Evolutionary conservation across 345 rosid genomes (phyloP), one percentile per base, ranked within the genome.

Genomic region (Cardamine occulta): DNA sequence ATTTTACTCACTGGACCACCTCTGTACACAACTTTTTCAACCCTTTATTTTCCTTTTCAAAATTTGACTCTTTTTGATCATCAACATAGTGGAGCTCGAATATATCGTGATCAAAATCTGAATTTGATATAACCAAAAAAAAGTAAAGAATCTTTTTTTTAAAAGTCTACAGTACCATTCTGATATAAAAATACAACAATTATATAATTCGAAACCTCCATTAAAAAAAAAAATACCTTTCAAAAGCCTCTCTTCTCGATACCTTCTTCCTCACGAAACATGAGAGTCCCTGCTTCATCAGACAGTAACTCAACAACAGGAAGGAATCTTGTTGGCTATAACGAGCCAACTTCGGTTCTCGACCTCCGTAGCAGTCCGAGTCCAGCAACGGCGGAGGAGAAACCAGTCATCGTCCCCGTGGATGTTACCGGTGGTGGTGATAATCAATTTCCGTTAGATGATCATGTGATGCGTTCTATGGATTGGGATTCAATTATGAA

Each of bases 401-500:
- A 73, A 6, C 70, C 76, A 17, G 12, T 63, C 60, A 12, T 73
- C 19, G 4, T 59, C 17, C 18, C 40, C 11, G 18, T 42, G 11
- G 65, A 63, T 5, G 29, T n/a, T 14, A 13, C 60, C 47, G 42
- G 57, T 45, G 56, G 57, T 45, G 66, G n/a, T 21, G 28, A 14
- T 32, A 61, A 62, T 61, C 77, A 55, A 1, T 74, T 74, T 45
- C 71, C 77, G 1, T 10, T 66, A 45, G 78, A 74, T 1, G 97
- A 90, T 52, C 86, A 87, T 63, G 83, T 79, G 17, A 78, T 88
- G 23, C 95, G 88, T 47, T 75, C 79, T 74, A 80, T 90, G 84
- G 97, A 91, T 55, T 93, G 92, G 97, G 98, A 91, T 69, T 84
- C 90, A 28, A 82, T 89, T 81, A 88, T 93, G 91, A 82, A 76